phyloP scores from a whole-genome alignment of 1,284 basidiomycete genomes.

The Schizophyllum amplum region DNA sequence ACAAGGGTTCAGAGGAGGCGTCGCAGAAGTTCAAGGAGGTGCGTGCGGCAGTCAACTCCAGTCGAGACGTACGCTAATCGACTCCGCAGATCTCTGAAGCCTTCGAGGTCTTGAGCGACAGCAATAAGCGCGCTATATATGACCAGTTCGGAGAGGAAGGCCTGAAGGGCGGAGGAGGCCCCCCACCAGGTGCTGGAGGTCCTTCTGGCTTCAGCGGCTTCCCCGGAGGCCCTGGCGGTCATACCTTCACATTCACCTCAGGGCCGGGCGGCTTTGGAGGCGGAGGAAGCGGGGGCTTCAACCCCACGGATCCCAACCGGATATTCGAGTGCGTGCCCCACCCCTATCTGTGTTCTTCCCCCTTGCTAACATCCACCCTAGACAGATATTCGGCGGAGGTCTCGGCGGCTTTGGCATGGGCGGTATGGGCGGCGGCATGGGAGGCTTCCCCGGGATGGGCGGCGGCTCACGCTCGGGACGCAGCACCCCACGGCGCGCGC shows the following conservation, averaged over 20 bases:
- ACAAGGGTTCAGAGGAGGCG: constrained; percentile 76
- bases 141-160: constrained; percentile 97
- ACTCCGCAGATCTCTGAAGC: constrained; percentile 78
- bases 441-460: constrained; percentile 23
- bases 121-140: constrained; percentile 88
- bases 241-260: background rate
- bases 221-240: constrained; percentile 29
- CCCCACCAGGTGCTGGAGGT: constrained; percentile 41
- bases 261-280: constrained; percentile 22
- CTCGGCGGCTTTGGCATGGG: constrained; percentile 36
- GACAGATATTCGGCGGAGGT: constrained; percentile 56
- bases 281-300: constrained; percentile 37
- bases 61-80: background rate
- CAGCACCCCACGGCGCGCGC: constrained; percentile 21
- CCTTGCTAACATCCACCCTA: constrained; percentile 20
- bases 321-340: constrained; percentile 75
- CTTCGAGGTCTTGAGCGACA: constrained; percentile 92
- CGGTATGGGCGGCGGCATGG: constrained; percentile 28
- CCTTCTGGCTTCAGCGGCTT: constrained; percentile 37
- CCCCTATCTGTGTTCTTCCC: background rate
- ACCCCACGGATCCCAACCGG: constrained; percentile 79
- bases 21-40: constrained; percentile 93
- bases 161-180: constrained; percentile 61
- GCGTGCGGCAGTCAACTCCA: constrained; percentile 11
- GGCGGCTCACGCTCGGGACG: constrained; percentile 28